Percentiles rank a stretch among this genome's conserved stretches.
Conservation (phyloP, 2,329 filamentous ascomycete species). For the Intubia oerlemansii region DNA sequence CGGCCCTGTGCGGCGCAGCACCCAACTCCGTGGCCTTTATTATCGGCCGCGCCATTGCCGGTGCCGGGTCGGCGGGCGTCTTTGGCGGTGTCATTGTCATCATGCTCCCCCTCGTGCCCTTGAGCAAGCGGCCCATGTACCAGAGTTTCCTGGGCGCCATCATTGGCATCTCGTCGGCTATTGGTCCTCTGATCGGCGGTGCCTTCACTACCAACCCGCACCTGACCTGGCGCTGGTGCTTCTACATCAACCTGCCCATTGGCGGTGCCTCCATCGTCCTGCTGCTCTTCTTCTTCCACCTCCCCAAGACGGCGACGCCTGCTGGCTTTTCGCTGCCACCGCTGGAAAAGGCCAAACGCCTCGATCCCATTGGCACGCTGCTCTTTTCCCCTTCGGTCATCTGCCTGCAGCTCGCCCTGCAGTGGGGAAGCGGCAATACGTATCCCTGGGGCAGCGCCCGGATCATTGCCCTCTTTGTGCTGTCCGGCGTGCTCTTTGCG, state of each 20-base stretch:
- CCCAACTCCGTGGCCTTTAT: conserved; percentile 19
- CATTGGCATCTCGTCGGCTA: conserved; percentile 16
- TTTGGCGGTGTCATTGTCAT: conserved; percentile 16
- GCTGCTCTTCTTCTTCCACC: conserved; percentile 11
- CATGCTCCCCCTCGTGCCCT: conserved; percentile 14
- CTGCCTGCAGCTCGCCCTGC: conserved; percentile 21
- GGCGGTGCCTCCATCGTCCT: conserved; percentile 13
- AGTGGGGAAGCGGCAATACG: conserved; percentile 17
- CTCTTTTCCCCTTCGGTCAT: conserved; percentile 13
- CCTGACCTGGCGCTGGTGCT: conserved; percentile 18
- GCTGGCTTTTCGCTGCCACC: no score
- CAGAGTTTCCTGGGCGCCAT: conserved; percentile 17
- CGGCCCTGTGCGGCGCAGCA: conserved; percentile 19
- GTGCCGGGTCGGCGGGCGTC: conserved; percentile 18
- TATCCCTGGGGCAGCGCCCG: conserved; percentile 14
- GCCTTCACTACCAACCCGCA: conserved; percentile 13
- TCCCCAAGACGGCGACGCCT: conserved; percentile 8
- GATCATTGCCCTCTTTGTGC: conserved; percentile 14
- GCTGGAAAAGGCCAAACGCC: conserved; percentile 15
- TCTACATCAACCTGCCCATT: conserved; percentile 20
- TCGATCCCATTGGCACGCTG: conserved; percentile 8
- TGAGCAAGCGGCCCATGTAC: conserved; percentile 14
- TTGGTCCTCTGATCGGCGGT: conserved; percentile 18
- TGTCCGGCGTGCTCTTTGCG: conserved; percentile 10
- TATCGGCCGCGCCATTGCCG: conserved; percentile 19